Evolutionary conservation across 2,329 filamentous ascomycete genomes (phyloP).

Genomic region (Monosporascus sp.): DNA sequence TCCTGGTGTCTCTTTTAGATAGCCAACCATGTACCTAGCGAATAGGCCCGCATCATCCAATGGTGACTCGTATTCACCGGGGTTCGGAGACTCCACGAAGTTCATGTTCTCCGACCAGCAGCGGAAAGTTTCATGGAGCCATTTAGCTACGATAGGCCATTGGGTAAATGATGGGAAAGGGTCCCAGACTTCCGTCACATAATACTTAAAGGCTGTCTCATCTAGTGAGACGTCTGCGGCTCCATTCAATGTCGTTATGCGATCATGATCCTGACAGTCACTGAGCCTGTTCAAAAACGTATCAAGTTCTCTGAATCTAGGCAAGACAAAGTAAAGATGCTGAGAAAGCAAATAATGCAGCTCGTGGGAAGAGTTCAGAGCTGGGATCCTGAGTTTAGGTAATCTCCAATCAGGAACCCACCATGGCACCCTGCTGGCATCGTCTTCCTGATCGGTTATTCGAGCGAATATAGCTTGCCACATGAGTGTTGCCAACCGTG

Average conservation of each 20-base stretch:
- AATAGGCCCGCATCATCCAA: neutral
- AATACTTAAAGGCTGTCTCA: neutral
- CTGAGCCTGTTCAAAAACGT: neutral
- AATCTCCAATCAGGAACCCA: neutral
- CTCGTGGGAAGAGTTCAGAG: neutral
- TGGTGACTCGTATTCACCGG: neutral
- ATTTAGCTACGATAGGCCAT: neutral
- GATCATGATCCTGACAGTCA: neutral
- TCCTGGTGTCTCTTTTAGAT: neutral
- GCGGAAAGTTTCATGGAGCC: neutral
- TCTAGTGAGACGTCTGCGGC: neutral
- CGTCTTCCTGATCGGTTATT: neutral
- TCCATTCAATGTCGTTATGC: neutral
- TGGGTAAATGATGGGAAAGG: neutral
- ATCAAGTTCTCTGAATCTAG: neutral
- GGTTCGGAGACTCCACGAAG: neutral
- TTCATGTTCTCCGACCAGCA: neutral
- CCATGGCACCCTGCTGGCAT: neutral
- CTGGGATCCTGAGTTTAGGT: neutral
- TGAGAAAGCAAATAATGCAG: fast-evolving
- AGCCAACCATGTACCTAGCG: neutral
- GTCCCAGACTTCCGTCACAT: neutral
- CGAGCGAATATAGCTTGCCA: neutral
- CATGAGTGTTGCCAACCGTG: neutral
- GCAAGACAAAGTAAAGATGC: neutral